A percentile compares a stretch with the other conserved stretches of the same genome.
phyloP scores from a whole-genome alignment of 441 rosid species.

The Adansonia madagascariensis region DNA sequence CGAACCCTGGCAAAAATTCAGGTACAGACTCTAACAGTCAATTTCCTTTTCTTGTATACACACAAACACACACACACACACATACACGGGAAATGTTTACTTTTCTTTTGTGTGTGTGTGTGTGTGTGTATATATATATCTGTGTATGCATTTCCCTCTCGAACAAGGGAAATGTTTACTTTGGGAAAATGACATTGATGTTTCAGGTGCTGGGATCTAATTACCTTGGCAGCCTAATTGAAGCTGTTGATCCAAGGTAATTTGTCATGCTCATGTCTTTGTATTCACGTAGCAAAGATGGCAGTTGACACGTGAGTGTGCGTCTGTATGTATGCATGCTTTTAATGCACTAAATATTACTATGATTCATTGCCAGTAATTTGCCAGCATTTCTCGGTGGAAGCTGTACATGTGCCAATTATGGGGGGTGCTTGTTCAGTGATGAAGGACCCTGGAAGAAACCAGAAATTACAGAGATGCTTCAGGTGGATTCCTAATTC shows the following conservation, averaged over 20 bases:
- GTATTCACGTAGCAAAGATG: background rate
- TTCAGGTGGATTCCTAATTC: slow-evolving; percentile 46
- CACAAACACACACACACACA: too few relatives aligned
- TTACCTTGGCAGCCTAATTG: slow-evolving; percentile 44
- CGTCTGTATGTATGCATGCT: background rate
- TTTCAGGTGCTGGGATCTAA: slow-evolving; percentile 60
- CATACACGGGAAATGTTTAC: too few relatives aligned
- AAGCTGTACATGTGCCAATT: slow-evolving; percentile 57
- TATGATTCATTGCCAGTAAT: slow-evolving; percentile 37
- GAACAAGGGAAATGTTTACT: background rate
- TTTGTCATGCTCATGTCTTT: background rate
- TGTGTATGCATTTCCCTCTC: background rate
- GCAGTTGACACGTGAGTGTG: background rate
- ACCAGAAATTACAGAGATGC: slow-evolving; percentile 51
- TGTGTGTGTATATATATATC: background rate
- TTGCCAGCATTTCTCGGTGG: slow-evolving; percentile 68
- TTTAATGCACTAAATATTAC: background rate
- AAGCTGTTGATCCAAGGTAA: slow-evolving; percentile 58
- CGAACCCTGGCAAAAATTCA: slow-evolving; percentile 61
- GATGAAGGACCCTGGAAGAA: slow-evolving; percentile 73
- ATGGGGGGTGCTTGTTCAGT: slow-evolving; percentile 63
- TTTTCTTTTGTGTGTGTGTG: too few relatives aligned
- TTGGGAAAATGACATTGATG: background rate
- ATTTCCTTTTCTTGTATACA: background rate
- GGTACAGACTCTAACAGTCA: slow-evolving; percentile 32